A percentile compares a stretch with the other conserved stretches of the same genome.
Evolutionary conservation across 2,329 filamentous ascomycete species (phyloP).

Genomic region (Pezicula neosporulosa): DNA sequence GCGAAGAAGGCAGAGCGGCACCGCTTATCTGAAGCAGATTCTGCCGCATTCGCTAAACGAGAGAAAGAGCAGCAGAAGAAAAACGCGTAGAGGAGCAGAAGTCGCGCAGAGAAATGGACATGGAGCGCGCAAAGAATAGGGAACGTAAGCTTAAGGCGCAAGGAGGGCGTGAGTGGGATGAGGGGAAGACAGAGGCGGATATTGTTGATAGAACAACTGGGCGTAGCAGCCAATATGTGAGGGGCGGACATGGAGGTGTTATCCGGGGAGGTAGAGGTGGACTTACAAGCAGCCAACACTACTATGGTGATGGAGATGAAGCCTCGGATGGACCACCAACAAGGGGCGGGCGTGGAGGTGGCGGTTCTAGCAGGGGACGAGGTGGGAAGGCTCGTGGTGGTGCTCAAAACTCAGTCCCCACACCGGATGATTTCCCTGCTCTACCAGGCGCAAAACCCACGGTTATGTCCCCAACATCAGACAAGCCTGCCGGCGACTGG

Average conservation of each 20-base stretch:
- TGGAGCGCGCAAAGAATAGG: slow-evolving; percentile 30
- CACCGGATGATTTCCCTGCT: slow-evolving; percentile 23
- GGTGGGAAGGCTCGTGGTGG: slow-evolving; percentile 8
- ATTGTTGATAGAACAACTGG: slow-evolving; percentile 22
- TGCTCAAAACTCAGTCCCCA: slow-evolving; percentile 8
- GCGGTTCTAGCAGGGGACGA: slow-evolving; percentile 16
- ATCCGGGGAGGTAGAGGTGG: slow-evolving; percentile 17
- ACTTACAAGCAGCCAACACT: not conserved
- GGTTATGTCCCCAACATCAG: not conserved
- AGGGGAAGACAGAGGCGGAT: slow-evolving; percentile 26
- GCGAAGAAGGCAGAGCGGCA: slow-evolving; percentile 56
- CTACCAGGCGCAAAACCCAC: slow-evolving; percentile 8
- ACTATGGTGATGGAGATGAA: too few relatives aligned
- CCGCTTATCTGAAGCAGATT: slow-evolving; percentile 64
- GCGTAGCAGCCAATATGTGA: slow-evolving; percentile 24
- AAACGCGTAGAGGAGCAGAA: slow-evolving; percentile 30
- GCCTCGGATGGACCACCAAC: not conserved
- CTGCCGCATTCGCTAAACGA: slow-evolving; percentile 59
- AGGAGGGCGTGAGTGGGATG: slow-evolving; percentile 30
- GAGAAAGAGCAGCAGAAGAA: slow-evolving; percentile 55
- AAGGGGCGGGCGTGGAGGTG: slow-evolving; percentile 9
- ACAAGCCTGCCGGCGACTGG: slow-evolving; percentile 20
- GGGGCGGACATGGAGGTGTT: slow-evolving; percentile 26
- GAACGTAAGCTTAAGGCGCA: slow-evolving; percentile 29
- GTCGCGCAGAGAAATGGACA: slow-evolving; percentile 26